Evolutionary conservation across 768 basidiomycete genomes (phyloP), one percentile per base, ranked within the genome.

Genomic region (Russula sp.): DNA sequence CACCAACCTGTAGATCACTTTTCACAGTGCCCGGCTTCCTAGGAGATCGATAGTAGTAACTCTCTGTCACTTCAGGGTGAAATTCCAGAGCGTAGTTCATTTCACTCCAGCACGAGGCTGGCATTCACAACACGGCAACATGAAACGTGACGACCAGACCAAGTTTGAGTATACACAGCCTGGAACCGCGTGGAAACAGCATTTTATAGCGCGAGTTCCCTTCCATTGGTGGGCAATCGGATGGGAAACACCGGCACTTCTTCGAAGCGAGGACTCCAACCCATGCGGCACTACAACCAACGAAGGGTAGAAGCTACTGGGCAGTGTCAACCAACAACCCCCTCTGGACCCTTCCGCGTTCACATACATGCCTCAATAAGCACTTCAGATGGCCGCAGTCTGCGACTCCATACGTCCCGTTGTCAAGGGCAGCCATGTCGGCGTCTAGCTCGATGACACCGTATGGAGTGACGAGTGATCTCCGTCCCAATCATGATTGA

Each of bases 101-200:
- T 32, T 61, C 60, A 34, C 18, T 46, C 36, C 52, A 10, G 44
- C 28, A 34, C 11, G 20, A 36, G 24, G 36, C 44, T 24, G n/a
- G 7, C 36, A 18, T 24, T 62, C 61, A 62, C 54, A 55, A 38
- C 38, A 11, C 22, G 34, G 46, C 36, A 57, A 57, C n/a, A 30
- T 28, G 54, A 36, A 56, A 38, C 48, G 48, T 56, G 53, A 36
- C 49, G 28, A 16, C 61, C 44, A 61, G 42, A 20, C 54, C 53
- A 48, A n/a, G 18, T 28, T 28, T 34, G n/a, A 56, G 44, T 22
- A 13, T 54, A 38, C 54, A 38, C 61, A 49, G 36, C 44, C 26
- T 24, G 54, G 36, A 57, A 62, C 61, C 61, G 61, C 61, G 53
- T 62, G 61, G 61, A 62, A 48, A 55, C 61, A 48, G 61, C 61